A percentile compares a stretch with the other conserved stretches of the same genome.
Conservation (phyloP, 2,329 filamentous ascomycete species). For the Cytospora schulzeri region DNA sequence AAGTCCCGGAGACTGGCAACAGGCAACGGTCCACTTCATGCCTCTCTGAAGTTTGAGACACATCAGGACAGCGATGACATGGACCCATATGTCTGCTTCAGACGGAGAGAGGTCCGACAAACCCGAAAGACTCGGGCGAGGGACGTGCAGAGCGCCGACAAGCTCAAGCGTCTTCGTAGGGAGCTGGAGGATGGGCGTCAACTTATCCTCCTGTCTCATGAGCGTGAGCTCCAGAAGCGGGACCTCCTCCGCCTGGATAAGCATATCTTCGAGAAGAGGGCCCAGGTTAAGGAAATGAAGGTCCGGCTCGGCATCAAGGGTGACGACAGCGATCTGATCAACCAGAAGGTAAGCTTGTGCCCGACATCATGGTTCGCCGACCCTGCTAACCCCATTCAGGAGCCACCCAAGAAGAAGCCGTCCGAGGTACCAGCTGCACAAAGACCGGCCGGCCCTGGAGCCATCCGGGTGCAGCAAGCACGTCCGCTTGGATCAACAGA, state of each 20-base stretch:
- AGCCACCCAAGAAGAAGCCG: constrained; percentile 14
- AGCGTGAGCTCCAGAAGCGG: constrained; percentile 78
- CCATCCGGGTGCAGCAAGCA: constrained; percentile 37
- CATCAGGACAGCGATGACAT: constrained; percentile 92
- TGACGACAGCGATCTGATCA: constrained; percentile 92
- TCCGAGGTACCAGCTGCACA: constrained; percentile 60
- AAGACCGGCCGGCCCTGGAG: constrained; percentile 38
- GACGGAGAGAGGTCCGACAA: constrained; percentile 89
- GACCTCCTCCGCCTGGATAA: constrained; percentile 76
- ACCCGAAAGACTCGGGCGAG: constrained; percentile 92
- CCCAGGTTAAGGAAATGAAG: constrained; percentile 84
- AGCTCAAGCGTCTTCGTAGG: constrained; percentile 85
- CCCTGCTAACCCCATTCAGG: constrained; percentile 20
- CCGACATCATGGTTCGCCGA: not conserved
- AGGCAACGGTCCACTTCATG: constrained; percentile 73
- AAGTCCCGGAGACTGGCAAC: constrained; percentile 66
- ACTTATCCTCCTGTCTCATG: constrained; percentile 74
- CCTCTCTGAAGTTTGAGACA: constrained; percentile 87
- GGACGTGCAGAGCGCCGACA: constrained; percentile 92
- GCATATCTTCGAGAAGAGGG: constrained; percentile 79
- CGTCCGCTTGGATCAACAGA: constrained; percentile 65
- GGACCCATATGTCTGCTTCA: constrained; percentile 97
- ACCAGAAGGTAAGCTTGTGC: constrained; percentile 73
- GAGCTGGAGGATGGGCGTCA: constrained; percentile 89
- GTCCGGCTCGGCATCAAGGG: constrained; percentile 84